phyloP scores from a whole-genome alignment of 129 eudicot species.

The Heracleum sosnowskyi region DNA sequence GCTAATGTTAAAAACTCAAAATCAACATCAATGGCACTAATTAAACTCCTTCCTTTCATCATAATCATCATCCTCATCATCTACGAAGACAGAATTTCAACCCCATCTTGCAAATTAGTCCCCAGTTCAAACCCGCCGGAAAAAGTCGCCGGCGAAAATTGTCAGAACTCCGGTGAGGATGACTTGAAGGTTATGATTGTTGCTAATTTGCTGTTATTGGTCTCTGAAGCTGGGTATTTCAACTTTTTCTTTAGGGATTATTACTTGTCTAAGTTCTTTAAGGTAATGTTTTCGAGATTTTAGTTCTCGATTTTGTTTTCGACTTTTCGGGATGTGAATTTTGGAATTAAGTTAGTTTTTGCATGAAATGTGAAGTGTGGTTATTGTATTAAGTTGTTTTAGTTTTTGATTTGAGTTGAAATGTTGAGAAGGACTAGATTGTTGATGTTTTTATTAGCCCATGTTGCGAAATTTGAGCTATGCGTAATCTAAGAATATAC shows the following conservation, averaged over 20 bases:
- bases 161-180: background rate
- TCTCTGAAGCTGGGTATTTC: conserved; percentile 23
- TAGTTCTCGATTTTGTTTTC: background rate
- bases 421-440: background rate
- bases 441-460: background rate
- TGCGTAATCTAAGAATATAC: background rate
- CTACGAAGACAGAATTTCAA: conserved; percentile 36
- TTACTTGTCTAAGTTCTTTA: conserved; percentile 46
- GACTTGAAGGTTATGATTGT: conserved; percentile 47
- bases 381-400: background rate
- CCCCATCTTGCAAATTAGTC: conserved; percentile 37
- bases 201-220: conserved; percentile 39
- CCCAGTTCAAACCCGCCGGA: conserved; percentile 15
- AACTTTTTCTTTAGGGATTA: conserved; percentile 38
- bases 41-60: conserved; percentile 23
- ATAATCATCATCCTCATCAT: conserved; percentile 23
- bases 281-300: conserved; percentile 15
- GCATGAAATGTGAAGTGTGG: background rate
- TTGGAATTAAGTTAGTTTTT: background rate
- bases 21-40: background rate
- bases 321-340: background rate
- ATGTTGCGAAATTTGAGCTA: background rate
- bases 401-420: background rate
- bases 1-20: background rate
- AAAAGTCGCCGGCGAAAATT: background rate